Evolutionary conservation across 2,329 filamentous ascomycete species (phyloP).

Genomic region (Hymenoscyphus occultus): DNA sequence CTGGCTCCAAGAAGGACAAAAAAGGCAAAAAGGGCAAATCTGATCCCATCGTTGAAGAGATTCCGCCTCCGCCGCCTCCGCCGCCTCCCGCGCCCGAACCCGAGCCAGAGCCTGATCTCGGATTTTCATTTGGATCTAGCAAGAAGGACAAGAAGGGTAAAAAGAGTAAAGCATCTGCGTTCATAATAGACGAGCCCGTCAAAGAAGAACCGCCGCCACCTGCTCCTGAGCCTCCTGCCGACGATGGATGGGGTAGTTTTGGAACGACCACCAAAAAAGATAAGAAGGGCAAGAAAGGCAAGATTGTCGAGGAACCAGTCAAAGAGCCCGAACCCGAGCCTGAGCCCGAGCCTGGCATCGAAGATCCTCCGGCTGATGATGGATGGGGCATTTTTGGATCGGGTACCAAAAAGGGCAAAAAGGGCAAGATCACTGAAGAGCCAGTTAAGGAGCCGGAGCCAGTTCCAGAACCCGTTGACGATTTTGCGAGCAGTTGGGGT

Average conservation of each 20-base stretch:
- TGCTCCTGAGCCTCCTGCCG: constrained; percentile 33
- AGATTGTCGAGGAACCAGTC: constrained; percentile 9
- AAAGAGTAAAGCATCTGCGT: constrained; percentile 18
- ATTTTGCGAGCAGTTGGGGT: constrained; percentile 34
- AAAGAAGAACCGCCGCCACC: constrained; percentile 19
- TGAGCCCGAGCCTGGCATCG: constrained; percentile 26
- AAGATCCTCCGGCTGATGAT: constrained; percentile 33
- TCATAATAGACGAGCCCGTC: constrained; percentile 9
- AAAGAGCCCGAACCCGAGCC: constrained; percentile 10
- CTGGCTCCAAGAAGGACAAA: constrained; percentile 37
- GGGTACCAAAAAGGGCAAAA: constrained; percentile 37
- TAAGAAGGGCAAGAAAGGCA: constrained; percentile 31
- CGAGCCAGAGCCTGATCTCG: constrained; percentile 32
- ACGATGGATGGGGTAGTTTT: constrained; percentile 18
- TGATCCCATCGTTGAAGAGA: constrained; percentile 15
- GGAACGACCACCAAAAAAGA: constrained; percentile 7
- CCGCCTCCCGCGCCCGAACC: constrained; percentile 28
- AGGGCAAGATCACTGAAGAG: constrained; percentile 40
- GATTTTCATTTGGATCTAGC: constrained; percentile 12
- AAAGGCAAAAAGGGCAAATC: constrained; percentile 42
- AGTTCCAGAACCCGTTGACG: constrained; percentile 33
- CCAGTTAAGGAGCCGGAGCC: constrained; percentile 18
- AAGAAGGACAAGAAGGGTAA: constrained; percentile 44
- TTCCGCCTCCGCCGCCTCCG: constrained; percentile 26
- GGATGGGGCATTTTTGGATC: constrained; percentile 17